Percentiles rank a stretch among this genome's conserved stretches.
phyloP scores from a whole-genome alignment of 2,329 filamentous ascomycete genomes.

The Dactylellina haptotyla region DNA sequence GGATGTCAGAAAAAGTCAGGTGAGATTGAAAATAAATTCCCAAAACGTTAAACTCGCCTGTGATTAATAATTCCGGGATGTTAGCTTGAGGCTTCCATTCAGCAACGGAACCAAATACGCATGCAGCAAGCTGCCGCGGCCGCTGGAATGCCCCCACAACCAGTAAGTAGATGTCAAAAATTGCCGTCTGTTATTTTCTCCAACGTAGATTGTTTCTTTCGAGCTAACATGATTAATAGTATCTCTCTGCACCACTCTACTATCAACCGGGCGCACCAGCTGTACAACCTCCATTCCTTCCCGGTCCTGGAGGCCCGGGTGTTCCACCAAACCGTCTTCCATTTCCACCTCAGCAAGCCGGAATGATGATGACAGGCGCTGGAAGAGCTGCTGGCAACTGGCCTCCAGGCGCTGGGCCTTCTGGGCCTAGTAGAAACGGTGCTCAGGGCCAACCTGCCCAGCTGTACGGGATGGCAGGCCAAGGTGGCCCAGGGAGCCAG shows the following conservation, averaged over 20 bases:
- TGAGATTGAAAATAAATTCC: too few relatives aligned
- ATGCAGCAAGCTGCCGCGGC: constrained; percentile 94
- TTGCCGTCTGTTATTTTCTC: neutral
- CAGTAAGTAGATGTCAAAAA: constrained; percentile 12
- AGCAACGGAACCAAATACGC: constrained; percentile 96
- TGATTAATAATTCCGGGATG: too few relatives aligned
- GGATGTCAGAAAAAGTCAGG: constrained; percentile 97
- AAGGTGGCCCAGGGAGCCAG: constrained; percentile 66
- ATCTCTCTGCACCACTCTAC: constrained; percentile 91
- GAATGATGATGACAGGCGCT: constrained; percentile 55
- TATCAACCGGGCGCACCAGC: constrained; percentile 74
- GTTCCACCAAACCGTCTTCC: constrained; percentile 64
- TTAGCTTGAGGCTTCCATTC: constrained; percentile 93
- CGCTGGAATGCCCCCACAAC: constrained; percentile 77
- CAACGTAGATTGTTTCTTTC: neutral
- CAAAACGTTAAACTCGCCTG: too few relatives aligned
- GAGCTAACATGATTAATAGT: constrained; percentile 67
- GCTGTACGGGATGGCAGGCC: constrained; percentile 82
- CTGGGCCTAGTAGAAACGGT: constrained; percentile 79
- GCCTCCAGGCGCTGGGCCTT: constrained; percentile 64
- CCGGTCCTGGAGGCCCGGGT: constrained; percentile 67
- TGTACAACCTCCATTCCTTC: constrained; percentile 75
- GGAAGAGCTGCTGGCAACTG: constrained; percentile 69
- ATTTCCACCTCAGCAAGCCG: constrained; percentile 70
- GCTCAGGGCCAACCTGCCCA: constrained; percentile 82